These are phyloP conservation scores for Hydnomerulius pinastri DNA, from an alignment of 768 basidiomycete genomes.

Conservation along the genomic window DNA sequence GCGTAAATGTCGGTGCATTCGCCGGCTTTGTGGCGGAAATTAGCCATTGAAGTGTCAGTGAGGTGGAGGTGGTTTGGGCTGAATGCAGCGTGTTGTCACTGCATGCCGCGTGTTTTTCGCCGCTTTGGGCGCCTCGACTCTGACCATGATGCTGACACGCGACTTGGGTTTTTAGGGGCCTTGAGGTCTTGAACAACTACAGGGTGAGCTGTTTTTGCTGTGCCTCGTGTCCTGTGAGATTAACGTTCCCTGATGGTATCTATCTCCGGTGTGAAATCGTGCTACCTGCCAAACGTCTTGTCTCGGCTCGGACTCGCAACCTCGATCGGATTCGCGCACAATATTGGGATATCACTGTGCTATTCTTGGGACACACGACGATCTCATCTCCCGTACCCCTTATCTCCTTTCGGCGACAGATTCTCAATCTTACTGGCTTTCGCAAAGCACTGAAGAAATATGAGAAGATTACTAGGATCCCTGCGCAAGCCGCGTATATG, in stretches of 20 bases:
- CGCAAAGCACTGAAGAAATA: constrained; percentile 86
- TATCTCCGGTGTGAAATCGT: not conserved
- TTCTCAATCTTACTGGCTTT: constrained; percentile 89
- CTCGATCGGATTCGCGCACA: not conserved
- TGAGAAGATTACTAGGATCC: constrained; percentile 74
- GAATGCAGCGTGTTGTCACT: not conserved
- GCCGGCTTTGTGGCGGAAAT: not conserved
- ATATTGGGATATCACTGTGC: not conserved
- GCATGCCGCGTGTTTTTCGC: not conserved
- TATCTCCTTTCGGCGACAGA: constrained; percentile 39
- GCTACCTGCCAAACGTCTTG: not conserved
- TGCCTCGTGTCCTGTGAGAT: not conserved
- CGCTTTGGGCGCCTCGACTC: not conserved
- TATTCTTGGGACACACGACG: not conserved
- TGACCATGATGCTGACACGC: constrained; percentile 13
- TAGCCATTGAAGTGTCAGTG: not conserved
- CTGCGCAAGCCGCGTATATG: constrained; percentile 77
- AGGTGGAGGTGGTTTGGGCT: not conserved
- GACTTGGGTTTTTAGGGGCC: constrained; percentile 45
- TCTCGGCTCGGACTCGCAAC: not conserved
- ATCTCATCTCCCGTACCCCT: not conserved
- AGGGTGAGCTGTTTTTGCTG: constrained; percentile 45
- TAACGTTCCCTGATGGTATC: not conserved
- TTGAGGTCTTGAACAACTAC: constrained; percentile 89
- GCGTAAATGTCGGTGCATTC: not conserved